A percentile compares a stretch with the other conserved stretches of the same genome.
Evolutionary conservation across 345 rosid genomes (phyloP).

Genomic region (Turnera subulata): DNA sequence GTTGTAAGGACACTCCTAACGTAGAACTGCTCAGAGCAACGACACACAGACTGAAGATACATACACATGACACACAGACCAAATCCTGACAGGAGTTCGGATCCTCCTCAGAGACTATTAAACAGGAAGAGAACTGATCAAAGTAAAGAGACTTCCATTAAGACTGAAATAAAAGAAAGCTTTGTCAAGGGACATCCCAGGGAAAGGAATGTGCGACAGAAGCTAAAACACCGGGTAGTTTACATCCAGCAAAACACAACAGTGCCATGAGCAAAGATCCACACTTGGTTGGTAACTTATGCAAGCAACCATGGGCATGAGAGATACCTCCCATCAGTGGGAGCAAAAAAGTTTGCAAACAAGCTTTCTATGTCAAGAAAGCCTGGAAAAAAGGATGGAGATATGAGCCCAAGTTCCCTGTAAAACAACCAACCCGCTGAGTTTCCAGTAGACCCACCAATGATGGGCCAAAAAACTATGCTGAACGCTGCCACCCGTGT

Average conservation of each 20-base stretch:
- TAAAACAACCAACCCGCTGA: slow-evolving; percentile 46
- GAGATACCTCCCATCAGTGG: slow-evolving; percentile 25
- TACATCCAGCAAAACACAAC: slow-evolving; percentile 29
- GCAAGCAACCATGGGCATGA: slow-evolving; percentile 33
- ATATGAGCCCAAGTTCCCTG: slow-evolving; percentile 35
- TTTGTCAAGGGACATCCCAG: slow-evolving; percentile 5
- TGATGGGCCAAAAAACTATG: slow-evolving; percentile 27
- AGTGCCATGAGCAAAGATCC: slow-evolving; percentile 21
- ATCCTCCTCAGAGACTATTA: no score
- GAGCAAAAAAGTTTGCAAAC: slow-evolving; percentile 32
- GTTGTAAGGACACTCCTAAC: slow-evolving; percentile 15
- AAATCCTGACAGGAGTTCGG: no score
- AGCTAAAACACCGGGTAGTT: slow-evolving; percentile 25
- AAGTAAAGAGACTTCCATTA: no score
- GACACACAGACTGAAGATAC: slow-evolving; percentile 1
- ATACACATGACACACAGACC: no score
- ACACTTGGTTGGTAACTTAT: slow-evolving; percentile 36
- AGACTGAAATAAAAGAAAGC: slow-evolving; percentile 24
- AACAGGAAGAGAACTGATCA: no score
- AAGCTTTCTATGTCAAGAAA: slow-evolving; percentile 32
- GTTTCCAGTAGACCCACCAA: slow-evolving; percentile 8
- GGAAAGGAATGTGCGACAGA: slow-evolving; percentile 7
- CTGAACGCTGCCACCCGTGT: slow-evolving; percentile 33
- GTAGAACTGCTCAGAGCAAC: slow-evolving; percentile 25
- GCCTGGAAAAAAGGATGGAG: slow-evolving; percentile 41